A percentile compares a stretch with the other conserved stretches of the same genome.
phyloP scores from a whole-genome alignment of 2,329 filamentous ascomycete genomes.

The Rhinocladiella mackenziei region DNA sequence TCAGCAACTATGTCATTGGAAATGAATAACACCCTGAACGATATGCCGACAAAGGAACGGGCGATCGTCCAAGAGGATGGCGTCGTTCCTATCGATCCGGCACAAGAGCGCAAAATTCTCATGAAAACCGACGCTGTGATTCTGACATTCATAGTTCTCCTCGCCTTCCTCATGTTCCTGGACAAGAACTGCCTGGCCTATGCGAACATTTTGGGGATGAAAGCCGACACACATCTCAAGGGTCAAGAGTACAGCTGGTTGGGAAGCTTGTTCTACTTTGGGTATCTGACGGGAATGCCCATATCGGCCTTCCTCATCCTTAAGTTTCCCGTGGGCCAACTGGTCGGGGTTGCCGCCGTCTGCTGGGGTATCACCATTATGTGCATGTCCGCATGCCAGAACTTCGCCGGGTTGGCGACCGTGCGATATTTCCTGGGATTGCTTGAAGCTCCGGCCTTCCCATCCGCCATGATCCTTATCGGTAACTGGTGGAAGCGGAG shows the following conservation, averaged over 20 bases:
- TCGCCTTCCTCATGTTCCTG: slow-evolving; percentile 3
- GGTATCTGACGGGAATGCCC: slow-evolving; percentile 49
- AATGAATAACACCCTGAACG: no score
- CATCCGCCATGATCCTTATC: slow-evolving; percentile 34
- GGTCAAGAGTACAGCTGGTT: slow-evolving; percentile 47
- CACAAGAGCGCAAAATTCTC: neutral
- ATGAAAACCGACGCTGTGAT: slow-evolving; percentile 3
- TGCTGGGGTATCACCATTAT: slow-evolving; percentile 3
- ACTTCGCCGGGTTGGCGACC: slow-evolving; percentile 6
- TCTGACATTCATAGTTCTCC: neutral
- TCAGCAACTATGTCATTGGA: no score
- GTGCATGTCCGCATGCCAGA: slow-evolving; percentile 3
- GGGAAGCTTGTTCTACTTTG: slow-evolving; percentile 46
- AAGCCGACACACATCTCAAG: slow-evolving; percentile 33
- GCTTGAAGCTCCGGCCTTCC: slow-evolving; percentile 28
- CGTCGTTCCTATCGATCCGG: neutral
- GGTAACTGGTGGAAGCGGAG: slow-evolving; percentile 15
- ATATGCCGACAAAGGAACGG: no score
- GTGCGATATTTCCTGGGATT: slow-evolving; percentile 6
- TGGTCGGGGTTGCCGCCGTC: slow-evolving; percentile 38
- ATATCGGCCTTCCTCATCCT: slow-evolving; percentile 49
- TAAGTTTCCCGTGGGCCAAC: slow-evolving; percentile 46
- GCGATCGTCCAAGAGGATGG: no score
- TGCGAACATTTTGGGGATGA: slow-evolving; percentile 49
- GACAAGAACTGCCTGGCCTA: slow-evolving; percentile 15